Percentiles rank a stretch among this genome's conserved stretches.
phyloP scores from a whole-genome alignment of 1,284 basidiomycete genomes.

The Malassezia dermatis region DNA sequence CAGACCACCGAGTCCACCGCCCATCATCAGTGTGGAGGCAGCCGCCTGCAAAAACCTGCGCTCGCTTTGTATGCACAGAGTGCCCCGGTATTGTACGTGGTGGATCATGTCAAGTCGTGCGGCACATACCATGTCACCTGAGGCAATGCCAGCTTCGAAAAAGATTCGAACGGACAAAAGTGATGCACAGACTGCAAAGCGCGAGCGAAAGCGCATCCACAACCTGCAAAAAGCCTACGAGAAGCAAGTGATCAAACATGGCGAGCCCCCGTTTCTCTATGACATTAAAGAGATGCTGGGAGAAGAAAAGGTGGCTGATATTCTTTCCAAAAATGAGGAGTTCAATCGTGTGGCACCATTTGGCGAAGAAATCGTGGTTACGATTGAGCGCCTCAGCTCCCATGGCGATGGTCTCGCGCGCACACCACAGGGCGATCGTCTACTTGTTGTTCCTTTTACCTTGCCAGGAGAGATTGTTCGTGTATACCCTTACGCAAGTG shows the following conservation, averaged over 20 bases:
- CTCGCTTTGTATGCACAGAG: background rate
- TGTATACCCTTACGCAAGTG: conserved; percentile 27
- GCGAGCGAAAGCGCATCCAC: conserved; percentile 25
- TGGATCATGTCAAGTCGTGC: background rate
- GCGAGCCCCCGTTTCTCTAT: conserved; percentile 40
- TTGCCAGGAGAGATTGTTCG: conserved; percentile 37
- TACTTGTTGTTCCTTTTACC: conserved; percentile 36
- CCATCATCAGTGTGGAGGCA: background rate
- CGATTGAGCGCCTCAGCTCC: conserved; percentile 35
- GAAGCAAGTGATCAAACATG: conserved; percentile 34
- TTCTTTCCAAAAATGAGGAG: conserved; percentile 28
- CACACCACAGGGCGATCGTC: conserved; percentile 29
- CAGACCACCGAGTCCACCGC: background rate
- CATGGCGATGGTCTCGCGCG: conserved; percentile 43
- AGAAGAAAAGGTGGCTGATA: conserved; percentile 23
- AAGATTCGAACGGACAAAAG: background rate
- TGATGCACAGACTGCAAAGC: conserved; percentile 15
- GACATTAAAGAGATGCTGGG: conserved; percentile 40
- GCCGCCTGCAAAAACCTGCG: background rate
- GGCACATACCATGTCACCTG: conserved; percentile 1
- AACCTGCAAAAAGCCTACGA: conserved; percentile 35
- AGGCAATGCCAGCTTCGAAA: background rate
- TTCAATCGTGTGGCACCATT: conserved; percentile 27
- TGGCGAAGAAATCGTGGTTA: conserved; percentile 25
- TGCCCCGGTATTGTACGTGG: background rate